phyloP scores from a whole-genome alignment of 768 basidiomycete genomes.

The Trametopsis cervina region DNA sequence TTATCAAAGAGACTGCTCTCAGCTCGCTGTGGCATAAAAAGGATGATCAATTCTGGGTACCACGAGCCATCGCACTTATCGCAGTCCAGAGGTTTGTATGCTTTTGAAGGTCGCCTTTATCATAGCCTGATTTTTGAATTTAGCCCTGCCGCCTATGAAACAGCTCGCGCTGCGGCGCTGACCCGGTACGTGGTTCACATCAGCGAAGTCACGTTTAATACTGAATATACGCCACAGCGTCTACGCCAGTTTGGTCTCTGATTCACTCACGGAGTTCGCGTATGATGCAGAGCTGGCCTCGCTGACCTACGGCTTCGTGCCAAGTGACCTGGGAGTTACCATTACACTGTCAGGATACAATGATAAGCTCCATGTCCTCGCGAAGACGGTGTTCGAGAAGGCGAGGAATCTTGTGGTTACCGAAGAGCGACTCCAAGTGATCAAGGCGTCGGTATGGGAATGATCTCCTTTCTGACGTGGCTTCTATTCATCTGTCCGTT shows the following conservation, averaged over 20 bases:
- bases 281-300: constrained; percentile 94
- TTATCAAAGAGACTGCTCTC: constrained; percentile 64
- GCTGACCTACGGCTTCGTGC: constrained; percentile 61
- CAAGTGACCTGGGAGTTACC: constrained; percentile 58
- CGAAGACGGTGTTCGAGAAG: constrained; percentile 63
- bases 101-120: background rate
- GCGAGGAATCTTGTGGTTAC: constrained; percentile 57
- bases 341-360: constrained; percentile 80
- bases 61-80: constrained; percentile 74
- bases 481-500: background rate
- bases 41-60: constrained; percentile 95
- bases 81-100: constrained; percentile 61
- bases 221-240: constrained; percentile 38
- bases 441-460: constrained; percentile 71
- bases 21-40: constrained; percentile 94
- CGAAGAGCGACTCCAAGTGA: constrained; percentile 67
- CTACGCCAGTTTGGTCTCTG: constrained; percentile 79
- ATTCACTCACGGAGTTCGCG: constrained; percentile 83
- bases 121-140: background rate
- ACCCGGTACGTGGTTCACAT: constrained; percentile 44
- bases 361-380: constrained; percentile 78
- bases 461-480: background rate
- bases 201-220: background rate
- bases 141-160: constrained; percentile 52
- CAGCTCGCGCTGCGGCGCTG: constrained; percentile 65